Evolutionary conservation across 2,329 filamentous ascomycete species (phyloP), one percentile per base, ranked within the genome.

Genomic region (Penicillium sp.): DNA sequence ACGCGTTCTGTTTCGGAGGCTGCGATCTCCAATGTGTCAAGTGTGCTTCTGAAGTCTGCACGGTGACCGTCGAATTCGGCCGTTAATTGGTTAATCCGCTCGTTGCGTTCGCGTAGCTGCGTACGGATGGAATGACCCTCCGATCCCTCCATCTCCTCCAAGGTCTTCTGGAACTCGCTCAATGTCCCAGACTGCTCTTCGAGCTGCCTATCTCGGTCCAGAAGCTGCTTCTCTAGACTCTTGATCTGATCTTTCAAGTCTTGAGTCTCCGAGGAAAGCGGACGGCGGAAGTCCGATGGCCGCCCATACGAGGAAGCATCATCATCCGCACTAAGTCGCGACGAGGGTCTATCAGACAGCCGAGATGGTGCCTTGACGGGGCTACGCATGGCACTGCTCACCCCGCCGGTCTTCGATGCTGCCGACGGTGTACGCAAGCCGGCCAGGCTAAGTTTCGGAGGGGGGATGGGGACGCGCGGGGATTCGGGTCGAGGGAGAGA

Each of bases 31-130:
- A 98, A 76, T 0, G 91, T 95, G 70, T 98, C 93, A 54, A 98
- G 93, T 17, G 93, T 98, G 68, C 88, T 95, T 58, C 93, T 79
- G 71, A 98, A 98, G 68, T 98, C 93, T 17, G 93, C 91, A 51
- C 93, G 81, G 66, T 98, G 91, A 9, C 85, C 82, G 64, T 98
- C 93, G 61, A 98, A 98, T 65, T 98, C 93, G 8, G 87, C 82
- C 0, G 90, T 97, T 59, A 98, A 79, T 76, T 91, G 84, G 24
- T 85, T 83, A 57, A 98, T 96, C 74, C 90, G 95, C 51, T 98
- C 93, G 62, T 96, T 96, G 77, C 95, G 96, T 71, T 98, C 93
- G 22, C 88, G 80, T 47, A 98, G 72, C 60, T 95, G 72, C n/a
- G 84, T 80, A 47, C 90, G 83, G 50, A 98, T 75, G 64, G 94